These are phyloP conservation scores for Pseudognaphalium luteoalbum DNA, from an alignment of 129 eudicot species.

Conservation along the genomic window DNA sequence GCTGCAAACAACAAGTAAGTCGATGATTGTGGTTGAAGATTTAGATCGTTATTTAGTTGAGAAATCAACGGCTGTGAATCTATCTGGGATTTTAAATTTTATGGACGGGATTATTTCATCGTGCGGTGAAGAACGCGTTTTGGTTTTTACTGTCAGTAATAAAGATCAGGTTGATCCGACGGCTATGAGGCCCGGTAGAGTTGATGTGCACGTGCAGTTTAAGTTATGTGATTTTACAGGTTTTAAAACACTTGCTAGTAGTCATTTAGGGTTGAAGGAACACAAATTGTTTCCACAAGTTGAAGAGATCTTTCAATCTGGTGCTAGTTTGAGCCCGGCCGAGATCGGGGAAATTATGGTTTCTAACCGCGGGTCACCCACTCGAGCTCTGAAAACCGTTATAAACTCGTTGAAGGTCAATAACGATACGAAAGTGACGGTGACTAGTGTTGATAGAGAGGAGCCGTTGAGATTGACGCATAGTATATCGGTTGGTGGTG, in stretches of 20 bases:
- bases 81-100: slow-evolving; percentile 61
- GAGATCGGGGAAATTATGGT: slow-evolving; percentile 93
- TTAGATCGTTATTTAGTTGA: slow-evolving; percentile 54
- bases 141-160: slow-evolving; percentile 76
- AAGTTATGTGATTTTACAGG: slow-evolving; percentile 76
- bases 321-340: slow-evolving; percentile 78
- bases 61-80: slow-evolving; percentile 48
- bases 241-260: slow-evolving; percentile 70
- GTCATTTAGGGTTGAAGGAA: slow-evolving; percentile 78
- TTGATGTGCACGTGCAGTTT: slow-evolving; percentile 77
- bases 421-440: slow-evolving; percentile 17
- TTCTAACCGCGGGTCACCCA: slow-evolving; percentile 74
- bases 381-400: slow-evolving; percentile 67
- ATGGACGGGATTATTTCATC: slow-evolving; percentile 84
- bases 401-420: slow-evolving; percentile 53
- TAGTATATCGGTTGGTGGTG: slow-evolving; percentile 43
- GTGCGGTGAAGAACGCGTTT: slow-evolving; percentile 86
- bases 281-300: slow-evolving; percentile 89
- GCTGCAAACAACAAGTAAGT: slow-evolving; percentile 72
- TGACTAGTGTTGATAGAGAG: not conserved
- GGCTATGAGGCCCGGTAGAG: slow-evolving; percentile 78
- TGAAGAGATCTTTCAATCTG: slow-evolving; percentile 81
- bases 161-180: slow-evolving; percentile 64
- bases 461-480: slow-evolving; percentile 29
- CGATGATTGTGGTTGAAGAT: slow-evolving; percentile 81